Percentiles rank a stretch among this genome's conserved stretches.
Evolutionary conservation across 2,329 filamentous ascomycete genomes (phyloP).

Genomic region (Talaromyces sp.): DNA sequence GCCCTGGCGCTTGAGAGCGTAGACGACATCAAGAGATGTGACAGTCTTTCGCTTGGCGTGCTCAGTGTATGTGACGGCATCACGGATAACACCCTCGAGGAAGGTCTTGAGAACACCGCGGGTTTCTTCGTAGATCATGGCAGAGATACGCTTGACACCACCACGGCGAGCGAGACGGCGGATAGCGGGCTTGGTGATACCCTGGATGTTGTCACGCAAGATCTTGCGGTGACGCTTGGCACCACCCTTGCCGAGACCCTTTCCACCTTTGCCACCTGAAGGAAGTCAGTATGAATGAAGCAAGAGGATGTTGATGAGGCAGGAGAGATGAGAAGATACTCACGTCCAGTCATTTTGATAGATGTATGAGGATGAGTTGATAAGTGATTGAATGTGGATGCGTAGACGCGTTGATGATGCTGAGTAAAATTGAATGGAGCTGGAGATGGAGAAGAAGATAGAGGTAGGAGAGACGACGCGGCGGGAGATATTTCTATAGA

Average conservation of each 20-base stretch:
- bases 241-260: slow-evolving; percentile 96
- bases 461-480: slow-evolving; percentile 23
- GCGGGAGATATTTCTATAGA: slow-evolving; percentile 42
- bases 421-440: slow-evolving; percentile 22
- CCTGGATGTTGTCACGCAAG: slow-evolving; percentile 99
- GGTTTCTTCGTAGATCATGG: slow-evolving; percentile 86
- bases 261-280: slow-evolving; percentile 87
- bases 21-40: slow-evolving; percentile 60
- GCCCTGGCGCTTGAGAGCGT: slow-evolving; percentile 63
- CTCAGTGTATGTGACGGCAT: slow-evolving; percentile 78
- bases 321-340: slow-evolving; percentile 33
- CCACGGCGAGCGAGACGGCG: slow-evolving; percentile 98
- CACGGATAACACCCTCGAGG: slow-evolving; percentile 77
- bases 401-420: slow-evolving; percentile 13
- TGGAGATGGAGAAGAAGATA: slow-evolving; percentile 22
- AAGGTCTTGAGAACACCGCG: slow-evolving; percentile 80
- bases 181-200: slow-evolving; percentile 98
- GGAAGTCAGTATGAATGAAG: slow-evolving; percentile 18
- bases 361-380: slow-evolving; percentile 22
- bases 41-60: slow-evolving; percentile 69
- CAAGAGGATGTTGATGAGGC: background rate
- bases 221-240: slow-evolving; percentile 99
- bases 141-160: slow-evolving; percentile 99
- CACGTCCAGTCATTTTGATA: slow-evolving; percentile 59
- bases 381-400: slow-evolving; percentile 15